Conservation (phyloP, 495 filamentous ascomycete genomes). For the Penicillium canescens region DNA sequence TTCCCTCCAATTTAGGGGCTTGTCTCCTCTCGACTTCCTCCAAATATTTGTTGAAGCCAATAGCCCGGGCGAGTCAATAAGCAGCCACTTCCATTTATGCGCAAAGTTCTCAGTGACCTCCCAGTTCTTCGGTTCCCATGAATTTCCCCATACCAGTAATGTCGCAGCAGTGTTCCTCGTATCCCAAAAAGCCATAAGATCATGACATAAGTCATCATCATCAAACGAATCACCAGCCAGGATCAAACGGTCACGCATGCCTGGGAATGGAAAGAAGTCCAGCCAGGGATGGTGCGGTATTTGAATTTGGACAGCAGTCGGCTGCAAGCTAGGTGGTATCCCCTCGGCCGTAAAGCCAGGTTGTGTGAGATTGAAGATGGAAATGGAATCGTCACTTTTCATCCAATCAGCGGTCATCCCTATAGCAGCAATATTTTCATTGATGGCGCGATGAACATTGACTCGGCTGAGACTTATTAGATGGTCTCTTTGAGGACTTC, state of each 20-base stretch:
- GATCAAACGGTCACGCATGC: slow-evolving; percentile 30
- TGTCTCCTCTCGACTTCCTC: slow-evolving; percentile 36
- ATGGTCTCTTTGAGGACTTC: slow-evolving; percentile 18
- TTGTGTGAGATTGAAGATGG: slow-evolving; percentile 24
- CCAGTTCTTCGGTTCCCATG: slow-evolving; percentile 44
- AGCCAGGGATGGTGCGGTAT: slow-evolving; percentile 34
- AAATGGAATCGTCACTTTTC: slow-evolving; percentile 19
- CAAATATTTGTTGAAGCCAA: slow-evolving; percentile 44
- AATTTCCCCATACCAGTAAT: slow-evolving; percentile 47
- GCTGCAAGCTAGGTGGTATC: slow-evolving; percentile 25
- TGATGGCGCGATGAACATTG: slow-evolving; percentile 22
- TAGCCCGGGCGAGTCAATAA: slow-evolving; percentile 38
- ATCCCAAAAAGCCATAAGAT: slow-evolving; percentile 29
- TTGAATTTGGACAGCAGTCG: slow-evolving; percentile 21
- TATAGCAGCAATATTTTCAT: slow-evolving; percentile 13
- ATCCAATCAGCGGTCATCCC: slow-evolving; percentile 21
- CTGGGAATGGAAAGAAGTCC: slow-evolving; percentile 32
- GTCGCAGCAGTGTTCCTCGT: slow-evolving; percentile 10
- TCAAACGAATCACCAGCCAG: slow-evolving; percentile 17
- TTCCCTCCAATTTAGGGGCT: slow-evolving; percentile 11
- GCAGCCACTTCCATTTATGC: slow-evolving; percentile 41
- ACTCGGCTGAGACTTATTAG: slow-evolving; percentile 15
- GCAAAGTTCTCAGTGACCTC: slow-evolving; percentile 43
- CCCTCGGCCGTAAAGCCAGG: slow-evolving; percentile 10
- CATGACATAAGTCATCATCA: slow-evolving; percentile 25